Percentiles rank a stretch among this genome's conserved stretches.
Conservation (phyloP, 176 grass and related monocot genomes). For the Oryza brachyantha region DNA sequence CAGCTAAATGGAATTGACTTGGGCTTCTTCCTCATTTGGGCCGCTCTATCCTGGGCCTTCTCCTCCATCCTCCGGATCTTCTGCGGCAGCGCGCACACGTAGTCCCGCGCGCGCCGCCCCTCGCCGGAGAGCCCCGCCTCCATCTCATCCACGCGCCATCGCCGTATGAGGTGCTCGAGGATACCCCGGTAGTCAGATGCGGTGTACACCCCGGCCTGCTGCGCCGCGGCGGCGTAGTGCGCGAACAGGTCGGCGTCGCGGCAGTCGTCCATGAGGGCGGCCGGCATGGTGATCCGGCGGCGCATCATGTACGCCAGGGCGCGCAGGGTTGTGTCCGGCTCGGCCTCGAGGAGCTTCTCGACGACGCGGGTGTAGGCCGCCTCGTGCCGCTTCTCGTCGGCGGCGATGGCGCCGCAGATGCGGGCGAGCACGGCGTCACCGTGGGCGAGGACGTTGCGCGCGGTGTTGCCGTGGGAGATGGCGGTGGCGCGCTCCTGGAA, state of each 20-base stretch:
- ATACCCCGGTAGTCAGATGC: constrained; percentile 61
- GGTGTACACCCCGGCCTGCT: constrained; percentile 52
- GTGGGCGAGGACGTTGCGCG: constrained; percentile 35
- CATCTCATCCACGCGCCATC: constrained; percentile 47
- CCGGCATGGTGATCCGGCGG: constrained; percentile 62
- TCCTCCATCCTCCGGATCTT: constrained; percentile 57
- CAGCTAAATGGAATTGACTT: constrained; percentile 44
- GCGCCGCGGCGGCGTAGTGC: constrained; percentile 40
- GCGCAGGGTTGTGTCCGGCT: constrained; percentile 54
- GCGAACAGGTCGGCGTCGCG: constrained; percentile 48
- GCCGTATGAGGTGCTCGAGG: constrained; percentile 54
- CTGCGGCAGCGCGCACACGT: constrained; percentile 42
- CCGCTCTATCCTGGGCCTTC: constrained; percentile 27
- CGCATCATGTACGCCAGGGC: constrained; percentile 75
- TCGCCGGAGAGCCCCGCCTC: constrained; percentile 46
- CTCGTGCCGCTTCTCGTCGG: constrained; percentile 88
- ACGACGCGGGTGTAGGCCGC: constrained; percentile 50
- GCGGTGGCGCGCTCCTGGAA: constrained; percentile 88
- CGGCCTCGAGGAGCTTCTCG: constrained; percentile 50
- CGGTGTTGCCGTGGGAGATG: constrained; percentile 70
- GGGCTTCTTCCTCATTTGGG: constrained; percentile 8
- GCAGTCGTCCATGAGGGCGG: constrained; percentile 54
- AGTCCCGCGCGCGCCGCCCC: constrained; percentile 59
- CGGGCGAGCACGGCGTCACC: constrained; percentile 55
- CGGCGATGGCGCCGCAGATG: constrained; percentile 62